Conservation (phyloP, 1,284 basidiomycete genomes). For the Somion occarium region DNA sequence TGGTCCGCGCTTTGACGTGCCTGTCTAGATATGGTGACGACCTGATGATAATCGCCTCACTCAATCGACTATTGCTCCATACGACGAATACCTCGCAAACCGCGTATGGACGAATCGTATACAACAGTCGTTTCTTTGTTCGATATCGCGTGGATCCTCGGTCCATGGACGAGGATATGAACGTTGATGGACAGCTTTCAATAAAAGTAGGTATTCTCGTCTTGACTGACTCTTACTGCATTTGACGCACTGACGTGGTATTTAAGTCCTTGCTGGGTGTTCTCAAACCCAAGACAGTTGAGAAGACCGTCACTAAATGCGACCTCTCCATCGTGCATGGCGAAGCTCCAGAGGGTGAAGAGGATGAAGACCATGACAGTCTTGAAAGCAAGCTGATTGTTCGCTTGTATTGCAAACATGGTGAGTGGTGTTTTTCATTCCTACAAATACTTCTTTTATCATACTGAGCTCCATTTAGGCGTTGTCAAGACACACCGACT, state of each 20-base stretch:
- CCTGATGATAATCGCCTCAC: slow-evolving; percentile 58
- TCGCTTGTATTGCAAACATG: slow-evolving; percentile 76
- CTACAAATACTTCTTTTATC: slow-evolving; percentile 8
- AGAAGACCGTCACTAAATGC: slow-evolving; percentile 71
- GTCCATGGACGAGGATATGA: slow-evolving; percentile 17
- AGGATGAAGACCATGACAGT: slow-evolving; percentile 51
- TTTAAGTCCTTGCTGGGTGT: slow-evolving; percentile 64
- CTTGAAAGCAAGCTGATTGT: slow-evolving; percentile 69
- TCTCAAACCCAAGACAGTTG: slow-evolving; percentile 64
- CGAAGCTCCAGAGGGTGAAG: slow-evolving; percentile 22
- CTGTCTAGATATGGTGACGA: slow-evolving; percentile 79
- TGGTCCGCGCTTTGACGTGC: slow-evolving; percentile 68
- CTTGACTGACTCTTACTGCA: too few relatives aligned
- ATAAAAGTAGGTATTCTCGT: slow-evolving; percentile 47
- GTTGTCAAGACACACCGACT: slow-evolving; percentile 77
- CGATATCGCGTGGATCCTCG: slow-evolving; percentile 42
- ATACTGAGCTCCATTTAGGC: slow-evolving; percentile 36
- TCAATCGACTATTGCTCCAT: slow-evolving; percentile 57
- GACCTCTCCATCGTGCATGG: slow-evolving; percentile 67
- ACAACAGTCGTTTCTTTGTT: slow-evolving; percentile 62
- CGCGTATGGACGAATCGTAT: slow-evolving; percentile 77
- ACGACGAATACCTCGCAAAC: slow-evolving; percentile 74
- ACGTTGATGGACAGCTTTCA: slow-evolving; percentile 51
- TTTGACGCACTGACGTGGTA: too few relatives aligned
- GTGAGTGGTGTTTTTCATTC: slow-evolving; percentile 30